Base-by-base conservation (phyloP, 768 basidiomycete species). In the Gyrodon lividus region DNA sequence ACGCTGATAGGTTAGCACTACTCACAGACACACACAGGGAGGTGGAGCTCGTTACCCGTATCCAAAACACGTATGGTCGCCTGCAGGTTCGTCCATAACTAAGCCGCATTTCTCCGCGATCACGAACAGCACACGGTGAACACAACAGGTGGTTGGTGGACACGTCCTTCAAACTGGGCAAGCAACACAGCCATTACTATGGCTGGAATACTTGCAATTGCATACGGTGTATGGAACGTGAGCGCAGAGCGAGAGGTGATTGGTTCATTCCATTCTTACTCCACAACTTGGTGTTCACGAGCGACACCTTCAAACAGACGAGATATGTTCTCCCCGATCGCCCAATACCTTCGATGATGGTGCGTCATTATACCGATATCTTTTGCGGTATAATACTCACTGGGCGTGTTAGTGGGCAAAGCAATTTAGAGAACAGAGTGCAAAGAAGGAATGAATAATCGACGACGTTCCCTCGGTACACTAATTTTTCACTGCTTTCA, bases 41-140 rank as follows among this genome's bases (percentile, higher is more conserved):
- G 89, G 89, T 72, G 89, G 88, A 56, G 81, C 74, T 48, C 84
- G 91, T 73, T 97, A 91, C 78, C 92, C 93, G 8, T 97, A 87
- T 69, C 94, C 92, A 28, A 95, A 94, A 77, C 81, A 89, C 64
- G 94, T 97, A 49, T 98, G 92, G 92, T 87, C 92, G 20, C 94
- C 95, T 64, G 79, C 93, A 58, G 92, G 92, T 91, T 47, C 55
- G 70, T 72, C 17, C 19, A 26, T 17, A 38, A 16, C 41, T 33
- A 12, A 43, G 42, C 46, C 38, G 37, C 38, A 31, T 42, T 35
- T 16, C 23, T 17, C 34, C 50, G 48, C 41, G 49, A 43, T 46
- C 44, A n/a, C 41, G 49, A 43, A 43, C 43, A n/a, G 31, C 22
- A 16, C 42, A 58, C 40, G 30, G 16, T 3, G 9, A 40, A 45